phyloP scores from a whole-genome alignment of 2,329 filamentous ascomycete species.

The Diaporthe sp. region DNA sequence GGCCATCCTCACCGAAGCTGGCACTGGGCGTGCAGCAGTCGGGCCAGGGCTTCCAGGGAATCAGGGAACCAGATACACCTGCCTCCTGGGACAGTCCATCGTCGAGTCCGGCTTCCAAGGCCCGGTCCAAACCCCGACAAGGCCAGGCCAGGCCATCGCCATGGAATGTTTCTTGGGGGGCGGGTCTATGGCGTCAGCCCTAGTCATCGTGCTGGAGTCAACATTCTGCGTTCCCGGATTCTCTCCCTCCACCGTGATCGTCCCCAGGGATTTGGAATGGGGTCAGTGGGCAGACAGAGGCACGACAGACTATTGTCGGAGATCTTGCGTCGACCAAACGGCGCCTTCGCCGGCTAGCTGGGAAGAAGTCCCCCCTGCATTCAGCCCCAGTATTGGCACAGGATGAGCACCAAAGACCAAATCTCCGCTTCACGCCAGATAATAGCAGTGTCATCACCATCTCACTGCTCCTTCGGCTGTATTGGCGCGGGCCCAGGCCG shows the following conservation, averaged over 20 bases:
- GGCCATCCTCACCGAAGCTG: constrained; percentile 16
- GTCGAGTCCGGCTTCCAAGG: constrained; percentile 12
- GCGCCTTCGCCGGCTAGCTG: constrained; percentile 14
- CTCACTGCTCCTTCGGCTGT: constrained; percentile 5
- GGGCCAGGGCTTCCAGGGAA: neutral
- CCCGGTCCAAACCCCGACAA: neutral
- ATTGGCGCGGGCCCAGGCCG: constrained; percentile 17
- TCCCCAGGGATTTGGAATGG: constrained; percentile 14
- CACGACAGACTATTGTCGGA: neutral
- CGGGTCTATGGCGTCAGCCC: constrained; percentile 28
- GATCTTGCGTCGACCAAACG: constrained; percentile 21
- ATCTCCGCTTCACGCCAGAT: neutral
- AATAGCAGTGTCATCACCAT: constrained; percentile 7
- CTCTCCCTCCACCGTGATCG: constrained; percentile 16
- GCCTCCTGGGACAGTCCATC: neutral
- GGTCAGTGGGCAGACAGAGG: neutral
- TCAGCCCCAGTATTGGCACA: constrained; percentile 21
- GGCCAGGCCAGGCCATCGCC: constrained; percentile 17
- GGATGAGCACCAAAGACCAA: constrained; percentile 24
- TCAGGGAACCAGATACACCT: neutral
- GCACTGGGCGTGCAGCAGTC: constrained; percentile 10
- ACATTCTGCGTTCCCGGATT: constrained; percentile 16
- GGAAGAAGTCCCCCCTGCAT: constrained; percentile 8
- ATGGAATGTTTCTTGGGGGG: constrained; percentile 14
- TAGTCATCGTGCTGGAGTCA: constrained; percentile 11